Percentiles rank a stretch among this genome's conserved stretches.
phyloP scores from a whole-genome alignment of 2,329 filamentous ascomycete species.

The Aspergillus pseudoterreus region DNA sequence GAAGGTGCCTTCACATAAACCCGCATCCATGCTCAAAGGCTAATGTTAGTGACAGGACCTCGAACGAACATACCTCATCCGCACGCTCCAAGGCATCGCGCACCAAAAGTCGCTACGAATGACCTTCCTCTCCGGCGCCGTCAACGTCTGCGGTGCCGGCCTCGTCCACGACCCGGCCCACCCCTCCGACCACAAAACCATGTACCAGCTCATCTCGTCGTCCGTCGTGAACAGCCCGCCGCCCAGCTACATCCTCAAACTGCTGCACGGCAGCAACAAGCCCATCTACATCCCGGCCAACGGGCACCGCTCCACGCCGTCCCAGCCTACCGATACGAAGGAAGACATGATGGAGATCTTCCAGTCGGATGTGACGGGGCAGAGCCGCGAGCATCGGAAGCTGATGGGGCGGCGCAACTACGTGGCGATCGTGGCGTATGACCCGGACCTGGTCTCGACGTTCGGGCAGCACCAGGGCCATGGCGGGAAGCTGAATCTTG shows the following conservation, averaged over 20 bases:
- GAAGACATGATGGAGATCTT: conserved; percentile 99
- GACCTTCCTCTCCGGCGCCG: conserved; percentile 89
- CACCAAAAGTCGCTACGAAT: conserved; percentile 94
- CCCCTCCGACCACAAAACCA: conserved; percentile 93
- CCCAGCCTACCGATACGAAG: conserved; percentile 78
- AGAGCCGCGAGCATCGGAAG: conserved; percentile 76
- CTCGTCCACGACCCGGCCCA: conserved; percentile 90
- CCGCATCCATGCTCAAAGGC: too few species aligned
- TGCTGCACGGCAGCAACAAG: conserved; percentile 87
- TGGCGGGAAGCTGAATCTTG: conserved; percentile 68
- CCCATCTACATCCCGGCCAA: conserved; percentile 87
- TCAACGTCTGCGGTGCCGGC: conserved; percentile 87
- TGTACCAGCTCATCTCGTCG: conserved; percentile 96
- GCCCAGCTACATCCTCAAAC: conserved; percentile 78
- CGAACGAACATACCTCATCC: conserved; percentile 92
- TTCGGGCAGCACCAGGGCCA: conserved; percentile 30
- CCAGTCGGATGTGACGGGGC: conserved; percentile 85
- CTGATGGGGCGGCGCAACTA: conserved; percentile 94
- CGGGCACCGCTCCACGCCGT: conserved; percentile 66
- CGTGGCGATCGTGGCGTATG: conserved; percentile 87
- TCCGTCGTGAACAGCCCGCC: conserved; percentile 88
- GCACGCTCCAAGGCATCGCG: conserved; percentile 89
- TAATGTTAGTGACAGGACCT: conserved; percentile 61
- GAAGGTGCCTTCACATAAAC: conserved; percentile 54
- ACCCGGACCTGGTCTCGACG: conserved; percentile 68